phyloP scores from a whole-genome alignment of 1,284 basidiomycete species.

The Butyriboletus appendiculatus region DNA sequence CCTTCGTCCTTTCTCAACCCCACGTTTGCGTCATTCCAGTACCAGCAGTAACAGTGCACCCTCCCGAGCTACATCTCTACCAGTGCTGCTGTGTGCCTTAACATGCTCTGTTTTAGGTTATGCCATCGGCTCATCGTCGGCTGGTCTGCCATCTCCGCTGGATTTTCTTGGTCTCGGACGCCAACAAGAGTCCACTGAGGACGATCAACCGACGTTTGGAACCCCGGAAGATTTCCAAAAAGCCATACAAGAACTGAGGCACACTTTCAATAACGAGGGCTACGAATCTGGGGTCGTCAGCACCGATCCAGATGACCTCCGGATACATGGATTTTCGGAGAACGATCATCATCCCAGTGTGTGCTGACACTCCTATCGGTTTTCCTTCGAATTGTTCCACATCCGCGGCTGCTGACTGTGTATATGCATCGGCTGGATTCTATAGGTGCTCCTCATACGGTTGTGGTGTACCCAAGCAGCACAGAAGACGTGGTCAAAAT shows the following conservation, averaged over 20 bases:
- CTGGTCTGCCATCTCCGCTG: constrained; percentile 7
- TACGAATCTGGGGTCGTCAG: constrained; percentile 40
- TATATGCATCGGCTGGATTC: background rate
- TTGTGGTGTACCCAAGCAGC: constrained; percentile 52
- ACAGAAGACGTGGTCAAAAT: constrained; percentile 73
- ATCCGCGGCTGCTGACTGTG: background rate
- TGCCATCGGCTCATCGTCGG: constrained; percentile 16
- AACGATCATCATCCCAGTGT: constrained; percentile 62
- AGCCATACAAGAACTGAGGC: constrained; percentile 50
- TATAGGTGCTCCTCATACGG: constrained; percentile 47
- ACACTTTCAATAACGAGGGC: constrained; percentile 35
- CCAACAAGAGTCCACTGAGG: background rate
- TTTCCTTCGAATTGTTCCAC: background rate
- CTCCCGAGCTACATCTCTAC: constrained; percentile 4
- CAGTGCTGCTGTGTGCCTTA: constrained; percentile 23
- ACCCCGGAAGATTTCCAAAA: constrained; percentile 50
- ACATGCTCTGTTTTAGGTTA: constrained; percentile 31
- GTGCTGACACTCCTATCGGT: constrained; percentile 4
- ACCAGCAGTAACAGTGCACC: background rate
- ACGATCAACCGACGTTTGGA: constrained; percentile 39
- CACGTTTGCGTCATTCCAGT: constrained; percentile 16
- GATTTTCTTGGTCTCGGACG: constrained; percentile 4
- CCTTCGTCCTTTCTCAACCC: background rate
- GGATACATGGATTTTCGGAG: constrained; percentile 57
- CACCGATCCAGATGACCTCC: constrained; percentile 55